Conservation (phyloP, 208 protist species). For the Leishmania tarentolae region DNA sequence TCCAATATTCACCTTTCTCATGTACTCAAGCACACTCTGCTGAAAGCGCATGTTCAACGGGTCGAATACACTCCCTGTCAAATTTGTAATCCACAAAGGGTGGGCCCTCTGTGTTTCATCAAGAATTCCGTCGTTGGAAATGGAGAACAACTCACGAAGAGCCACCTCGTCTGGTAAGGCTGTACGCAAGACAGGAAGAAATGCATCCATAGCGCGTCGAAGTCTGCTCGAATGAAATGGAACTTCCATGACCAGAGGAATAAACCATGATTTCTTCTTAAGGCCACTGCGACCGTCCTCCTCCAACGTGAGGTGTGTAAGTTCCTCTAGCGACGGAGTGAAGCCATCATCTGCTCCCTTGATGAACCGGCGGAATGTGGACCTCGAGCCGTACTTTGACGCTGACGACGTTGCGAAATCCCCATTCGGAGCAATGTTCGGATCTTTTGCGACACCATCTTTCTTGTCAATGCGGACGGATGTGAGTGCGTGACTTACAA, state of each 20-base stretch:
- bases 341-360: slow-evolving; percentile 83
- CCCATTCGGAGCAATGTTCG: slow-evolving; percentile 25
- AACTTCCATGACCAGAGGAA: slow-evolving; percentile 76
- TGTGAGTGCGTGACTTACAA: slow-evolving; percentile 49
- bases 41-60: slow-evolving; percentile 68
- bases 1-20: slow-evolving; percentile 75
- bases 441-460: slow-evolving; percentile 70
- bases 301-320: slow-evolving; percentile 80
- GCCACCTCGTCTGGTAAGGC: slow-evolving; percentile 68
- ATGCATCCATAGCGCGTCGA: slow-evolving; percentile 61
- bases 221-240: slow-evolving; percentile 86
- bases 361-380: slow-evolving; percentile 77
- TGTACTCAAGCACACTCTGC: slow-evolving; percentile 37
- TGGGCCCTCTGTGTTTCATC: neutral
- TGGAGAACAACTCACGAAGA: slow-evolving; percentile 58
- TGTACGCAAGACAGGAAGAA: slow-evolving; percentile 68
- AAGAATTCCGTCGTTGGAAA: slow-evolving; percentile 13
- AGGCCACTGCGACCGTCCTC: slow-evolving; percentile 86
- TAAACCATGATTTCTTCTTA: slow-evolving; percentile 90
- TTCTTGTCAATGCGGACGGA: slow-evolving; percentile 58
- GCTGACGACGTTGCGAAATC: slow-evolving; percentile 77
- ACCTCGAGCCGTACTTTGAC: slow-evolving; percentile 62
- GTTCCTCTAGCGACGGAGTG: slow-evolving; percentile 72
- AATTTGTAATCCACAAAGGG: slow-evolving; percentile 81
- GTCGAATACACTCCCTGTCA: slow-evolving; percentile 73